Percentiles rank a stretch among this genome's conserved stretches.
Conservation (phyloP, 2,329 filamentous ascomycete genomes). For the Diaporthe australafricana region DNA sequence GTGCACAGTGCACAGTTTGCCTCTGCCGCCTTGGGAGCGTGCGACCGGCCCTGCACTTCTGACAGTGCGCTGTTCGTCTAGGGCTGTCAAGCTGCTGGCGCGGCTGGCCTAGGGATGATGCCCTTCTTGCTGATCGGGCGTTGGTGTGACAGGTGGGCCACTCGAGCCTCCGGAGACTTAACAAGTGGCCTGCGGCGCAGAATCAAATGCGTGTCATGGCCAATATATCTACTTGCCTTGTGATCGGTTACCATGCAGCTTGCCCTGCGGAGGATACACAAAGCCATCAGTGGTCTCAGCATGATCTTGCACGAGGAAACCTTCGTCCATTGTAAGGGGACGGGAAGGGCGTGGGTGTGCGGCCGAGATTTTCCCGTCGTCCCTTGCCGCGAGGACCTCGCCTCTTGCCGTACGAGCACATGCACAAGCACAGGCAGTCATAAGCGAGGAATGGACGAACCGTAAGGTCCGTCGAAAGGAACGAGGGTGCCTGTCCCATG, state of each 20-base stretch:
- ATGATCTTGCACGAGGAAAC: slow-evolving; percentile 17
- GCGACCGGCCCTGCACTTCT: neutral
- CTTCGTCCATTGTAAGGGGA: slow-evolving; percentile 1
- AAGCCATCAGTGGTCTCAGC: slow-evolving; percentile 13
- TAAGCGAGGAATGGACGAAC: slow-evolving; percentile 20
- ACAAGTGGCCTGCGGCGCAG: slow-evolving; percentile 19
- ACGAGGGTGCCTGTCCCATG: neutral
- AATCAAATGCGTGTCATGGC: neutral
- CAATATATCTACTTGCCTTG: neutral
- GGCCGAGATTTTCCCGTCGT: slow-evolving; percentile 11
- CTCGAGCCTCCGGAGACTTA: slow-evolving; percentile 10
- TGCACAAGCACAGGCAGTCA: slow-evolving; percentile 17
- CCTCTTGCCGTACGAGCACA: slow-evolving; percentile 1
- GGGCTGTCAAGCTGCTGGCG: neutral
- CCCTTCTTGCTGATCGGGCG: slow-evolving; percentile 15
- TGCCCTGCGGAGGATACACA: slow-evolving; percentile 23
- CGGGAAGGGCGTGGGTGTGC: slow-evolving; percentile 17
- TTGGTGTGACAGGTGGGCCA: slow-evolving; percentile 14
- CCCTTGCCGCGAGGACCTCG: neutral
- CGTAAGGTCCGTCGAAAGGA: neutral
- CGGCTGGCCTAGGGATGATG: neutral
- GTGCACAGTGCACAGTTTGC: slow-evolving; percentile 1
- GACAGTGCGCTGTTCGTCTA: slow-evolving; percentile 5
- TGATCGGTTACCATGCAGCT: slow-evolving; percentile 26
- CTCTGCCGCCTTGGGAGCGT: neutral